These are phyloP conservation scores for Cyclospora cayetanensis DNA, from an alignment of 169 alveolate genomes.

Conservation along the genomic window DNA sequence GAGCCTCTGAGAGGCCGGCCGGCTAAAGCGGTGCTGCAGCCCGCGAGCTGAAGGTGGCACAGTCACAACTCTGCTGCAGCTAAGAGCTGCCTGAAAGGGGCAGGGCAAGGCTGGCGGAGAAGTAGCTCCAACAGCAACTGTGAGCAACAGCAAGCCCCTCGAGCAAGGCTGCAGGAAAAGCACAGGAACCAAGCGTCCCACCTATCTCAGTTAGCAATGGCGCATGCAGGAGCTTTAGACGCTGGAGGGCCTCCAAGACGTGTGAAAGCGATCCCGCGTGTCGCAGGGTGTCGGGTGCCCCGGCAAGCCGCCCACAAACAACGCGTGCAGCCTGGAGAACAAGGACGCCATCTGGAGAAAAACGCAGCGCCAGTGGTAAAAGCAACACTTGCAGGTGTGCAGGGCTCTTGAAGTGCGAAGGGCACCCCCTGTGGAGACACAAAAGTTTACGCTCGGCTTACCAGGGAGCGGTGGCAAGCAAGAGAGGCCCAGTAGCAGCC, in stretches of 20 bases:
- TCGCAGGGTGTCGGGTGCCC: conserved; percentile 18
- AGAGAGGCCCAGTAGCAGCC: conserved; percentile 35
- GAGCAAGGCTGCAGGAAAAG: background rate
- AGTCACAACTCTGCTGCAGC: background rate
- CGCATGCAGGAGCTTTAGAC: conserved; percentile 12
- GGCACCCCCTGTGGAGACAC: background rate
- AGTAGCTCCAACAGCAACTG: background rate
- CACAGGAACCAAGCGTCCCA: background rate
- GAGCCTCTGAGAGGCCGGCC: background rate
- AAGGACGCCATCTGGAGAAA: background rate
- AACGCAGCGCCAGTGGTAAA: background rate
- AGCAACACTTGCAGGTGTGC: background rate
- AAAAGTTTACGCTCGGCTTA: background rate
- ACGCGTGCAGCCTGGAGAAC: background rate
- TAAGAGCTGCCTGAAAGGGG: background rate
- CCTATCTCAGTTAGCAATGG: conserved; percentile 43
- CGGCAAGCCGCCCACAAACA: conserved; percentile 1
- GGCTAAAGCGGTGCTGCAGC: background rate
- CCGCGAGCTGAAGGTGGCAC: conserved; percentile 29
- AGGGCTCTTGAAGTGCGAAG: background rate
- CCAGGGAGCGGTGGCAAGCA: conserved; percentile 25
- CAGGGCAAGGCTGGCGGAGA: background rate
- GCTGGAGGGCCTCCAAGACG: conserved; percentile 28
- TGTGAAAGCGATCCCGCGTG: background rate
- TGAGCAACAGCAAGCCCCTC: too few species aligned